These are phyloP conservation scores for Fraxinus excelsior DNA, from an alignment of 257 asterid species.

Conservation along the genomic window DNA sequence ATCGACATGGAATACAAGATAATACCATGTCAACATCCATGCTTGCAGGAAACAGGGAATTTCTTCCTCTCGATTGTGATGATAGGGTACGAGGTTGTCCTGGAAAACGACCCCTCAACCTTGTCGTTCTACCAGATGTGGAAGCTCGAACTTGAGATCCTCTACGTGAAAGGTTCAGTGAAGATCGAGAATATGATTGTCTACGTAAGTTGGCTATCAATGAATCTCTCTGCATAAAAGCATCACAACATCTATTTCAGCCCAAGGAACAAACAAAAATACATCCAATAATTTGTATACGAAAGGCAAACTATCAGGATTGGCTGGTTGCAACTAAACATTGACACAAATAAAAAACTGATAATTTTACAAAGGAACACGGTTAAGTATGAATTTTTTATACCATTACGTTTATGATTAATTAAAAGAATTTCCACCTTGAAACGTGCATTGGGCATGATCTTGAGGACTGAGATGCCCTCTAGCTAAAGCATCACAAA, in stretches of 20 bases:
- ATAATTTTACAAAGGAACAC: background rate
- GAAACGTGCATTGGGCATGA: background rate
- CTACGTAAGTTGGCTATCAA: conserved; percentile 39
- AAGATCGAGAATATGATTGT: conserved; percentile 47
- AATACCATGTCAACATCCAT: conserved; percentile 86
- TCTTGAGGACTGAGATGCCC: background rate
- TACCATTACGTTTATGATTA: background rate
- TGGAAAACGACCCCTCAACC: conserved; percentile 72
- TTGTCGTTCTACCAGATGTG: conserved; percentile 53
- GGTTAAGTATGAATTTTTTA: background rate
- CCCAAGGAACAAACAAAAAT: conserved; percentile 8
- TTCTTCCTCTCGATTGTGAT: conserved; percentile 43
- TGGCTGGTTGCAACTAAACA: background rate
- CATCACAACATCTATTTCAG: conserved; percentile 16
- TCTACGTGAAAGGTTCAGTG: conserved; percentile 46
- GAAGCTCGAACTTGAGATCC: conserved; percentile 48
- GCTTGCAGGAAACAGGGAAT: conserved; percentile 64
- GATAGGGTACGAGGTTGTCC: conserved; percentile 62
- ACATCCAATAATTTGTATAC: conserved; percentile 11
- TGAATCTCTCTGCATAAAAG: conserved; percentile 53
- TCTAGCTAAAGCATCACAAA: background rate
- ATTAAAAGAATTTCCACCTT: background rate
- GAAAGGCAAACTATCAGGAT: conserved; percentile 17
- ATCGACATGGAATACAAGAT: conserved; percentile 45
- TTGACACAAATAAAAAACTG: background rate